phyloP scores from a whole-genome alignment of 495 filamentous ascomycete species.

The Aspergillus affinis region DNA sequence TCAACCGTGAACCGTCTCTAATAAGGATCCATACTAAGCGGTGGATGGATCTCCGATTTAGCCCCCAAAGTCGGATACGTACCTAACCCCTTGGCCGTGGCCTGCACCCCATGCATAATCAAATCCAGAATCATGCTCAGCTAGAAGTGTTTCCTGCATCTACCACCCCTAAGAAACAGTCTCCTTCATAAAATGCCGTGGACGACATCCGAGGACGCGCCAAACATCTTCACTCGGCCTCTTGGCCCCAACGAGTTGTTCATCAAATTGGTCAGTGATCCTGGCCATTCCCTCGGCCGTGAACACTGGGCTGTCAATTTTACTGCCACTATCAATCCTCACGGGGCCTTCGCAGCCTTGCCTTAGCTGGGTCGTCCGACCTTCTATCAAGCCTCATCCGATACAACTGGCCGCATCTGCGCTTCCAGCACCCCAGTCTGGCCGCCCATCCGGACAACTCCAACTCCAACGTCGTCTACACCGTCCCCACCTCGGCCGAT shows the following conservation, averaged over 20 bases:
- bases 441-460: slow-evolving; percentile 20
- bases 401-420: slow-evolving; percentile 17
- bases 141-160: too few relatives aligned
- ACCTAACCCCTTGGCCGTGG: too few relatives aligned
- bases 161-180: too few relatives aligned
- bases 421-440: slow-evolving; percentile 34
- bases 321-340: slow-evolving; percentile 20
- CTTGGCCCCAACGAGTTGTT: slow-evolving; percentile 27
- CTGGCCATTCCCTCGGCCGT: slow-evolving; percentile 22
- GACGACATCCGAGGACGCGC: too few relatives aligned
- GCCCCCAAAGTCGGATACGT: too few relatives aligned
- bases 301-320: slow-evolving; percentile 29
- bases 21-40: too few relatives aligned
- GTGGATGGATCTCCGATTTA: too few relatives aligned
- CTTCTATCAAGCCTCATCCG: slow-evolving; percentile 1
- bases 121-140: too few relatives aligned
- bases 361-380: not conserved
- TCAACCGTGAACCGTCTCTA: too few relatives aligned
- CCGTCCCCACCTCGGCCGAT: slow-evolving; percentile 15
- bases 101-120: too few relatives aligned
- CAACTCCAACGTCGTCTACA: slow-evolving; percentile 19
- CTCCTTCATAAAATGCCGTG: too few relatives aligned
- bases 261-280: slow-evolving; percentile 24
- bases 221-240: slow-evolving; percentile 9
- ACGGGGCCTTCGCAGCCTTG: slow-evolving; percentile 10